Percentiles rank a stretch among this genome's conserved stretches.
phyloP scores from a whole-genome alignment of 257 asterid genomes.

The Verbascum thapsus region DNA sequence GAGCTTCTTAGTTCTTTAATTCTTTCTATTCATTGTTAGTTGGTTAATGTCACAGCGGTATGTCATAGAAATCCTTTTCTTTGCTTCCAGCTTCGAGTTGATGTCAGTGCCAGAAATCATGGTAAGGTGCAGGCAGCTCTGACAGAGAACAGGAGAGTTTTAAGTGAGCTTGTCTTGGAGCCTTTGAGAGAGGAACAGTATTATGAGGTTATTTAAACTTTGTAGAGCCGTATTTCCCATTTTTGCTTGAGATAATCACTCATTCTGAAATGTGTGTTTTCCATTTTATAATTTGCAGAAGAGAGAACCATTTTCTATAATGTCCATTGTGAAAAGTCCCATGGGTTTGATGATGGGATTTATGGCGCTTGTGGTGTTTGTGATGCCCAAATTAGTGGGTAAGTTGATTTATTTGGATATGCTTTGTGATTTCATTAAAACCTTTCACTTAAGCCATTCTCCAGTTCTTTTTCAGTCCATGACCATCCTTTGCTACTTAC shows the following conservation, averaged over 20 bases:
- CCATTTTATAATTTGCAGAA: constrained; percentile 51
- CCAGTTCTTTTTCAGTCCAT: constrained; percentile 8
- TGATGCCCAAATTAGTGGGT: constrained; percentile 98
- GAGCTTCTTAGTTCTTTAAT: constrained; percentile 35
- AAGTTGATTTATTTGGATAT: constrained; percentile 37
- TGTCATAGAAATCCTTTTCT: constrained; percentile 7
- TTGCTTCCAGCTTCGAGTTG: constrained; percentile 74
- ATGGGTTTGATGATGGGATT: constrained; percentile 99
- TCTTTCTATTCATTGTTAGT: constrained; percentile 10
- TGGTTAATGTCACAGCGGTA: constrained; percentile 19
- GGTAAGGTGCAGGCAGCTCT: constrained; percentile 98
- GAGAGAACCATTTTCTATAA: constrained; percentile 76
- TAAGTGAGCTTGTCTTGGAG: constrained; percentile 86
- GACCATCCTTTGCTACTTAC: constrained; percentile 12
- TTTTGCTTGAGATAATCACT: constrained; percentile 1
- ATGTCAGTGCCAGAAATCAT: constrained; percentile 94
- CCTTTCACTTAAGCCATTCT: constrained; percentile 11
- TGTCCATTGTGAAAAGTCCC: constrained; percentile 87
- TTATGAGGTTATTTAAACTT: constrained; percentile 60
- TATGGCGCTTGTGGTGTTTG: constrained; percentile 85
- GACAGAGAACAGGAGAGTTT: constrained; percentile 85
- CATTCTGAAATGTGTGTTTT: constrained; percentile 6
- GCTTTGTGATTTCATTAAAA: constrained; percentile 20
- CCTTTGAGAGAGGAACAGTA: constrained; percentile 91
- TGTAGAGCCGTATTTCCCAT: background rate